Evolutionary conservation across 176 grass and related monocot species (phyloP), one percentile per base, ranked within the genome.

Genomic region (Aegilops tauschii): DNA sequence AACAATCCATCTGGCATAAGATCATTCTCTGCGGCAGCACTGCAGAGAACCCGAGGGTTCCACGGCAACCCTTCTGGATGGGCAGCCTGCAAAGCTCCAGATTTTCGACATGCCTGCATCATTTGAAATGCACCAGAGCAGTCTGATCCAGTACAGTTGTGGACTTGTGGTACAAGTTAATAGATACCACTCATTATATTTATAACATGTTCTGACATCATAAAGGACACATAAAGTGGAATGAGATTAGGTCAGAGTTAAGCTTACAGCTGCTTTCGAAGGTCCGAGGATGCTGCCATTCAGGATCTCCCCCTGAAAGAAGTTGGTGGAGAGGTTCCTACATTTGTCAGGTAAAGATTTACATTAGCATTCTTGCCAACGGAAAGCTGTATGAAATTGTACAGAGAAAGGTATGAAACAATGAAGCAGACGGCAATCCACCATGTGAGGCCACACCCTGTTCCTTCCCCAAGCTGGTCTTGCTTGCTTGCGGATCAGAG

Each of bases 241-340:
- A 82, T 64, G 68, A 64, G 77, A 69, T 17, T 50, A 69, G 59
- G 69, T 17, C 27, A 78, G 66, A 54, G 69, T 10, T 61, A 61
- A 78, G 79, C 90, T 93, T 89, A 99, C 97, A 96, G 80, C 85
- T 99, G 87, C 90, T 96, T 79, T 88, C 91, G 88, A 96, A 96
- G 61, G 94, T 93, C 80, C 90, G 2, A 99, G 97, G 68, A 99
- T 80, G 69, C 97, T 92, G 31, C 87, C 92, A 78, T 91, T 94
- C 39, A 92, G 94, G 74, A 96, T 96, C 82, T 94, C 92, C 9
- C 97, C 94, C 10, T 92, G 96, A 82, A 99, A 94, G 94, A 96
- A 99, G 65, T 99, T 99, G 58, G 88, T 94, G 8, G 93, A 98
- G 61, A 98, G 61, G 59, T 98, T 98, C 77, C 94, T 98, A 61